Evolutionary conservation across 345 rosid genomes (phyloP).

Genomic region (Lumnitzera littorea): DNA sequence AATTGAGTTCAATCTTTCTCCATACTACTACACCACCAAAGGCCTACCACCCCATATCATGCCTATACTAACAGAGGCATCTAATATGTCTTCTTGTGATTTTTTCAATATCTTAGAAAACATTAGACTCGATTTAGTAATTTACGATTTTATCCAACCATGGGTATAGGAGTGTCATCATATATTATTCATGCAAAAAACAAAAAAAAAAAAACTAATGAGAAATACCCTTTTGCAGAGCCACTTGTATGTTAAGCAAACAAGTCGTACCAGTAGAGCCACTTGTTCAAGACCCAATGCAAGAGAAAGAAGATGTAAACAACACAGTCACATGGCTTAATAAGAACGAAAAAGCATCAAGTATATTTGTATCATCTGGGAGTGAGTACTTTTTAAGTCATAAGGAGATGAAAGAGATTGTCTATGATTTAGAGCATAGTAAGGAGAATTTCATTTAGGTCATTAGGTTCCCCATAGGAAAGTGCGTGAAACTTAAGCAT

Average conservation of each 20-base stretch:
- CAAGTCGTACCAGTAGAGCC: slow-evolving; percentile 15
- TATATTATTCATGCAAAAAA: background rate
- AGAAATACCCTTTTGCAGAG: slow-evolving; percentile 4
- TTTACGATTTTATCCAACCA: slow-evolving; percentile 15
- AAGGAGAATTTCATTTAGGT: slow-evolving; percentile 19
- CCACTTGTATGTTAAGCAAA: background rate
- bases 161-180: slow-evolving; percentile 17
- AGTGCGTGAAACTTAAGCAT: background rate
- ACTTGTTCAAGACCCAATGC: slow-evolving; percentile 3
- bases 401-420: slow-evolving; percentile 16
- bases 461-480: slow-evolving; percentile 11
- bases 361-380: slow-evolving; percentile 20
- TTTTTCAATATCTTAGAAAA: slow-evolving; percentile 10
- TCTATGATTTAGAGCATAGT: slow-evolving; percentile 16
- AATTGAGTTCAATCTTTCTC: slow-evolving; percentile 21
- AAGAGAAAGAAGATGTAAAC: background rate
- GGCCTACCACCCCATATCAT: slow-evolving; percentile 16
- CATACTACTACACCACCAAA: slow-evolving; percentile 25
- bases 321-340: slow-evolving; percentile 16
- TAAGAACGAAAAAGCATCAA: slow-evolving; percentile 10
- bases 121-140: slow-evolving; percentile 14
- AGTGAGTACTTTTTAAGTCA: slow-evolving; percentile 17
- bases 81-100: slow-evolving; percentile 8
- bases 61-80: slow-evolving; percentile 13
- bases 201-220: background rate